These are phyloP conservation scores for Clonostachys chloroleuca DNA, from an alignment of 2,329 filamentous ascomycete species.

Conservation along the genomic window DNA sequence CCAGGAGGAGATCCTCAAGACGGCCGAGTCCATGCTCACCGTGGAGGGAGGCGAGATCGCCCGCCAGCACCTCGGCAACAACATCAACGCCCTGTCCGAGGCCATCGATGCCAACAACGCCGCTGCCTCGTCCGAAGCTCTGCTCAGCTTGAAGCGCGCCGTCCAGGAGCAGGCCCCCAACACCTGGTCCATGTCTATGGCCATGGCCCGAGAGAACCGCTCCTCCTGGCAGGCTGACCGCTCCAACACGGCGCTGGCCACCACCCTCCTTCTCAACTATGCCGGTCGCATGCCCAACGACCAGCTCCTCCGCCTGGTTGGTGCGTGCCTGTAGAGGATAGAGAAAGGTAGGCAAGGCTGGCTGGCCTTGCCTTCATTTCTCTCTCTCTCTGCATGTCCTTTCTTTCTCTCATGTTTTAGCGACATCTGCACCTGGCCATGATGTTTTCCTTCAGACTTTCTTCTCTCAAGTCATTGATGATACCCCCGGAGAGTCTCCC, in stretches of 20 bases:
- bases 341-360: background rate
- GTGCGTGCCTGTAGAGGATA: conserved; percentile 12
- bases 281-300: conserved; percentile 14
- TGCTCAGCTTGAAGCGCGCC: conserved; percentile 10
- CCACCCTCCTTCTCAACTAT: conserved; percentile 14
- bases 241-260: conserved; percentile 15
- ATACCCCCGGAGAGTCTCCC: too few species aligned
- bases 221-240: conserved; percentile 10
- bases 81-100: conserved; percentile 7
- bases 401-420: too few species aligned
- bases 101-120: conserved; percentile 5
- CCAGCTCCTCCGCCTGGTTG: conserved; percentile 14
- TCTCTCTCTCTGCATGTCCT: too few species aligned
- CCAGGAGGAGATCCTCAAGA: conserved; percentile 6
- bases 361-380: too few species aligned
- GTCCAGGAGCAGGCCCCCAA: conserved; percentile 16
- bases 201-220: conserved; percentile 9
- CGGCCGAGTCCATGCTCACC: conserved; percentile 6
- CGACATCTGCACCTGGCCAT: too few species aligned
- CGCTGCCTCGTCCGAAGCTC: conserved; percentile 2
- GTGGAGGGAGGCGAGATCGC: conserved; percentile 2
- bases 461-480: too few species aligned
- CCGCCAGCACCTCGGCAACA: background rate
- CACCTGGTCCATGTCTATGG: conserved; percentile 16
- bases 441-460: too few species aligned